Evolutionary conservation across 2,329 filamentous ascomycete species (phyloP), one percentile per base, ranked within the genome.

Genomic region (Fusarium sp.): DNA sequence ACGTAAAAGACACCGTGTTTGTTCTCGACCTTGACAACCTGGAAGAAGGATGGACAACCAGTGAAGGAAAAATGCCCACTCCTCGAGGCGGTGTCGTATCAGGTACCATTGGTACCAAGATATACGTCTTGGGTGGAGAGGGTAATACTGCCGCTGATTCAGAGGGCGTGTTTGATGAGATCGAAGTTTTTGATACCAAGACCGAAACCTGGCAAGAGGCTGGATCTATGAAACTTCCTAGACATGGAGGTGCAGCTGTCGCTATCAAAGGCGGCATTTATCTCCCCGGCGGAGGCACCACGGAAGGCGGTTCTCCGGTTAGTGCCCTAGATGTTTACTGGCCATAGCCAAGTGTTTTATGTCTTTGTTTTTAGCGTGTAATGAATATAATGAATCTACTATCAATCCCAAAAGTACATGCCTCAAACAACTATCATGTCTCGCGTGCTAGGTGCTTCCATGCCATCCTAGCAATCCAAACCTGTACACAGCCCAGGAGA

Each of bases 61-160:
- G 69, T 11, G 44, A 55, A 8, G 70, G 51, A 5, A 58, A 45
- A n/a, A 81, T 83, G 80, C 78, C 79, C 0, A 81, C 78, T 4
- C 56, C 80, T 0, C 72, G 80, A 0, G 81, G 80, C 4, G 81
- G 80, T 0, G 51, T 70, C 1, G 61, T 60, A 81, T 73, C 63
- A 1, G 77, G 68, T 0, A 72, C 72, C 1, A 47, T 81, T 2
- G 76, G 70, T 1, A 56, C 47, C 1, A 62, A 65, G 19, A 63
- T 81, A 13, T 82, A 78, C 43, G 75, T 76, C 1, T 75, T 82
- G 53, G 80, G 80, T 2, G 81, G 80, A 6, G 80, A 82, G 45
- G 80, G 78, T 0, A 79, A 81, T 51, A 22, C 47, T 1, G 62
- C 50, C 0, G 5, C 15, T 28, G 62, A 55, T 2, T 47, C 62